Evolutionary conservation across 345 rosid species (phyloP), one percentile per base, ranked within the genome.

Genomic region (Laguncularia racemosa): DNA sequence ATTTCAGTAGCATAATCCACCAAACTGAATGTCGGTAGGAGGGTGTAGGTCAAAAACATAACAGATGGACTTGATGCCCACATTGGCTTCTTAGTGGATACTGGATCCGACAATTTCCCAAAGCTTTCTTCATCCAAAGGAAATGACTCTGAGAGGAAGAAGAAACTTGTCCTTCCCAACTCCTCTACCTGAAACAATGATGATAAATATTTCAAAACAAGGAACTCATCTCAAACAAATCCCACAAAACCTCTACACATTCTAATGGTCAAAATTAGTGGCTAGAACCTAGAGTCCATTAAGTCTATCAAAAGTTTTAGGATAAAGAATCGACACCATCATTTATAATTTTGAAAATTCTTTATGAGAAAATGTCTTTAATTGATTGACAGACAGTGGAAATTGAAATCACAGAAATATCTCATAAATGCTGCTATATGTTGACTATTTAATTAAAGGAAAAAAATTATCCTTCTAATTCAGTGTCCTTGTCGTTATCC

Each of bases 141-240:
- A 65, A 88, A 88, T 8, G 96, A 92, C 63, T 74, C 64, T 1
- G 74, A 53, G 17, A 88, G 90, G 76, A 83, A 86, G 78, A 92
- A 92, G 84, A 92, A 91, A 73, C 93, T 50, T 3, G 84, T 86
- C 68, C 87, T 82, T 9, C 73, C 96, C 69, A 86, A 17, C 72
- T 75, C 84, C 72, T 91, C 96, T 58, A 80, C 95, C 98, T 84
- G 78, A 53, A 61, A 65, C 45, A 58, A 50, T 13, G 43, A 17
- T 20, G 26, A 58, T 18, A 16, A 45, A 44, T 20, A 44, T 14
- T 4, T 59, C 62, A 55, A 46, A 16, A 44, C 38, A 19, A 48
- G 2, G 14, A 43, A 16, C 26, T 12, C 11, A 57, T 14, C 20
- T 18, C 20, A 16, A 46, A 45, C 44, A 57, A 49, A 57, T 20